A percentile compares a stretch with the other conserved stretches of the same genome.
Conservation (phyloP, 2,329 filamentous ascomycete genomes). For the Chrysosporium keratinophilum region DNA sequence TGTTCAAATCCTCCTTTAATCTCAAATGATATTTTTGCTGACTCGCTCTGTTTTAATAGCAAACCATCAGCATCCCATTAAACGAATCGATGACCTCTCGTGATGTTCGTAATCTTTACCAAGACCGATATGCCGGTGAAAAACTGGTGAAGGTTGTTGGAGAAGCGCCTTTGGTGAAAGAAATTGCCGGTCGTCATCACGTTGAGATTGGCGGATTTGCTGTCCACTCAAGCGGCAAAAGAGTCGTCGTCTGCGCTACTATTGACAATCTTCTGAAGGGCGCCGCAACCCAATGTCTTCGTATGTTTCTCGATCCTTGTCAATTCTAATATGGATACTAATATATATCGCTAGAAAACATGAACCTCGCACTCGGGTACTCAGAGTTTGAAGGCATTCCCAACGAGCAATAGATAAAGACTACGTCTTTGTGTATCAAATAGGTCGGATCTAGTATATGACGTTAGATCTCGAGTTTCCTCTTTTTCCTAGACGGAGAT, state of each 20-base stretch:
- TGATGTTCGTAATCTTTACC: conserved; percentile 88
- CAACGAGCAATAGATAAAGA: conserved; percentile 25
- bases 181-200: conserved; percentile 73
- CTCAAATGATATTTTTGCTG: conserved; percentile 8
- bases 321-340: conserved; percentile 2
- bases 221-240: conserved; percentile 79
- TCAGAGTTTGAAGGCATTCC: conserved; percentile 83
- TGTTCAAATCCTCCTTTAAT: conserved; percentile 17
- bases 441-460: not conserved
- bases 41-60: conserved; percentile 34
- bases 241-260: conserved; percentile 86
- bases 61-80: conserved; percentile 82
- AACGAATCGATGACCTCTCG: conserved; percentile 78
- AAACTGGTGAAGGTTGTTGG: conserved; percentile 87
- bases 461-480: not conserved
- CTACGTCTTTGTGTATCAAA: not conserved
- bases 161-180: conserved; percentile 75
- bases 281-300: conserved; percentile 82
- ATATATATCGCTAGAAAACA: conserved; percentile 56
- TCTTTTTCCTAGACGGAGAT: not conserved
- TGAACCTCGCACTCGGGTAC: conserved; percentile 85
- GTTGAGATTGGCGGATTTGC: conserved; percentile 93
- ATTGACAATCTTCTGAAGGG: conserved; percentile 94
- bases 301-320: conserved; percentile 44
- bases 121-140: conserved; percentile 91